phyloP scores from a whole-genome alignment of 768 basidiomycete genomes.

The Termitomyces eurrhizus region DNA sequence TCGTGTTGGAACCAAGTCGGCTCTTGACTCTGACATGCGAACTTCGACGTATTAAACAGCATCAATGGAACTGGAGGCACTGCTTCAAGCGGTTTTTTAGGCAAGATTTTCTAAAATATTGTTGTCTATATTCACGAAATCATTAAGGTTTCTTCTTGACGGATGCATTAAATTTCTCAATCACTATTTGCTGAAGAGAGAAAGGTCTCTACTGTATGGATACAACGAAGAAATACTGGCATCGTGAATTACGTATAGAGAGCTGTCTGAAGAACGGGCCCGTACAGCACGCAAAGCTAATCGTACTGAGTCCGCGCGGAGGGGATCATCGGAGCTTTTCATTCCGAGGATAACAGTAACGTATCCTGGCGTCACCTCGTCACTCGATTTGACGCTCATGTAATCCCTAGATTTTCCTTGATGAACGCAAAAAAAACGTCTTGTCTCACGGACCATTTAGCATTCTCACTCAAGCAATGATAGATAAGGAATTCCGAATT shows the following conservation, averaged over 20 bases:
- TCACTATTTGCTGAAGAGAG: background rate
- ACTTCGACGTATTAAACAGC: background rate
- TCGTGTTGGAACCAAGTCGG: too few relatives aligned
- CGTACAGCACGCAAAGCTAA: slow-evolving; percentile 1
- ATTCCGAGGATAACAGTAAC: background rate
- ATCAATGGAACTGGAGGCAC: background rate
- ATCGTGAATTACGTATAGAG: background rate
- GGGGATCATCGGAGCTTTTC: slow-evolving; percentile 7
- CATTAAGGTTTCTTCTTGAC: background rate
- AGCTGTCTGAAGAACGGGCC: background rate
- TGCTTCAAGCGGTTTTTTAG: background rate
- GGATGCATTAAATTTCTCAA: background rate
- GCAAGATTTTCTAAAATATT: background rate
- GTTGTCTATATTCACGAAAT: background rate
- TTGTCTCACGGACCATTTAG: background rate
- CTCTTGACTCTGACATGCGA: background rate
- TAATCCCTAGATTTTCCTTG: background rate
- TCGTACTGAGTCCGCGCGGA: slow-evolving; percentile 5
- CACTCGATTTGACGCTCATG: background rate
- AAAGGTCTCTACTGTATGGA: background rate
- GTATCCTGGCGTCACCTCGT: background rate
- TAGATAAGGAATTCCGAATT: background rate
- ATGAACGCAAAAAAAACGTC: background rate
- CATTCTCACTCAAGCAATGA: background rate
- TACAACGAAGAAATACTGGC: background rate